phyloP scores from a whole-genome alignment of 164 flowering plant species.

The Amborella trichopoda region DNA sequence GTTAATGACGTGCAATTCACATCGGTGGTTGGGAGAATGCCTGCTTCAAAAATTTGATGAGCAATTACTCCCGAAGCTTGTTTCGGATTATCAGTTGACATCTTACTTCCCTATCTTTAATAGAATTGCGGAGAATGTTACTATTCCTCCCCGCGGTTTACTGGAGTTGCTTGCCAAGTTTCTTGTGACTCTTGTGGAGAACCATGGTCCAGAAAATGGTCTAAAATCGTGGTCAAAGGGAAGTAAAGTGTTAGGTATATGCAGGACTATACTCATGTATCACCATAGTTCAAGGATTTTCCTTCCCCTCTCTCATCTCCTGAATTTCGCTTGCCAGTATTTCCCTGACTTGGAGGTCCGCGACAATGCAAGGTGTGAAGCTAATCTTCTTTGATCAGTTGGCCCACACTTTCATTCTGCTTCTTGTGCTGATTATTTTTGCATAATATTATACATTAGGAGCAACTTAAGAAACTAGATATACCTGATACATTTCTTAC shows the following conservation, averaged over 20 bases:
- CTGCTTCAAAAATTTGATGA: constrained; percentile 71
- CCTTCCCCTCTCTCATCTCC: constrained; percentile 54
- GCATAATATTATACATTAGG: too few species aligned
- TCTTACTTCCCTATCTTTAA: constrained; percentile 71
- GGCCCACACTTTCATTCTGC: too few species aligned
- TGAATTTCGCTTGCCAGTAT: constrained; percentile 62
- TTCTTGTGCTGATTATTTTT: too few species aligned
- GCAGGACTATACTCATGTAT: constrained; percentile 76
- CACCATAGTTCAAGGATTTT: constrained; percentile 79
- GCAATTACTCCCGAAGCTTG: constrained; percentile 56
- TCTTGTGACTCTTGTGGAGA: constrained; percentile 42
- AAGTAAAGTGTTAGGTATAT: constrained; percentile 71
- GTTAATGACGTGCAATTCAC: constrained; percentile 58
- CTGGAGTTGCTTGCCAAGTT: constrained; percentile 59
- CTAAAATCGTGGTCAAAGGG: constrained; percentile 82
- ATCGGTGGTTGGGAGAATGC: constrained; percentile 67
- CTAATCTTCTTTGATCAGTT: too few species aligned
- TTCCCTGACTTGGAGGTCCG: constrained; percentile 97
- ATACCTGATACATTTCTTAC: too few species aligned
- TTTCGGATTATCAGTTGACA: constrained; percentile 36
- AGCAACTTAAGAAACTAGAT: too few species aligned
- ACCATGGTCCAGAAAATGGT: constrained; percentile 67
- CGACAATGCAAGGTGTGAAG: constrained; percentile 83
- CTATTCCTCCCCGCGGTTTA: constrained; percentile 60
- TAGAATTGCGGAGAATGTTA: constrained; percentile 62